Evolutionary conservation across 2,329 filamentous ascomycete species (phyloP).

Genomic region (Corynespora cassiicola): DNA sequence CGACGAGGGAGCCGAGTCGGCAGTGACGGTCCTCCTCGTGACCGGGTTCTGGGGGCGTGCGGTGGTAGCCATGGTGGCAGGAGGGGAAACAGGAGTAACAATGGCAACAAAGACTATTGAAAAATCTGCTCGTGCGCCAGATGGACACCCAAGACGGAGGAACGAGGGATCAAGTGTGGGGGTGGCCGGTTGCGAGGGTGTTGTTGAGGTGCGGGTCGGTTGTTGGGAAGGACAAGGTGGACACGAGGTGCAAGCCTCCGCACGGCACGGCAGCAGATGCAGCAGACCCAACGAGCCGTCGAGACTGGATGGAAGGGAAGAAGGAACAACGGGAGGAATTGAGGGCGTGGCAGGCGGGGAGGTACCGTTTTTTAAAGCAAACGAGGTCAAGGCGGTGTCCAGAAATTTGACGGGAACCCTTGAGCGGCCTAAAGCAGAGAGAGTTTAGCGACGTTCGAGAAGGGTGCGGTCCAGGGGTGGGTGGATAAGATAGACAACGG

Average conservation of each 20-base stretch:
- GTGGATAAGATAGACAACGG: conserved; percentile 3
- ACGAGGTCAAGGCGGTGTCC: conserved; percentile 11
- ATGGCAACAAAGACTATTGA: conserved; percentile 6
- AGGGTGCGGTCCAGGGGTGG: conserved; percentile 5
- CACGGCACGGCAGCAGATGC: conserved; percentile 1
- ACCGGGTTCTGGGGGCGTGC: conserved; percentile 59
- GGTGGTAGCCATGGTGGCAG: conserved; percentile 51
- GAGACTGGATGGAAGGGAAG: not conserved
- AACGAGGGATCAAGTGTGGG: conserved; percentile 1
- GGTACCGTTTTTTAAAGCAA: conserved; percentile 10
- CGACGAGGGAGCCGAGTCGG: conserved; percentile 60
- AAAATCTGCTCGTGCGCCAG: not conserved
- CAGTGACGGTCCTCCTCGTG: conserved; percentile 54
- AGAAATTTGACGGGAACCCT: conserved; percentile 6
- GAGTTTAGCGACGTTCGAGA: conserved; percentile 8
- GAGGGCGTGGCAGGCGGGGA: conserved; percentile 1
- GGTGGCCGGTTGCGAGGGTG: not conserved
- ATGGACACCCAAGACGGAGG: not conserved
- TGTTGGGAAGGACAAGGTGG: conserved; percentile 7
- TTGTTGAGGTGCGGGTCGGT: conserved; percentile 11
- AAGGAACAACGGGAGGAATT: conserved; percentile 1
- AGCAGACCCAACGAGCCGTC: not conserved
- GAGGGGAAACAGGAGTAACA: conserved; percentile 3
- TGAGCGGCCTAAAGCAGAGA: conserved; percentile 3
- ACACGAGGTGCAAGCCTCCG: not conserved